Conservation (phyloP, 148 eudicot genomes). For the Persicaria maculosa region DNA sequence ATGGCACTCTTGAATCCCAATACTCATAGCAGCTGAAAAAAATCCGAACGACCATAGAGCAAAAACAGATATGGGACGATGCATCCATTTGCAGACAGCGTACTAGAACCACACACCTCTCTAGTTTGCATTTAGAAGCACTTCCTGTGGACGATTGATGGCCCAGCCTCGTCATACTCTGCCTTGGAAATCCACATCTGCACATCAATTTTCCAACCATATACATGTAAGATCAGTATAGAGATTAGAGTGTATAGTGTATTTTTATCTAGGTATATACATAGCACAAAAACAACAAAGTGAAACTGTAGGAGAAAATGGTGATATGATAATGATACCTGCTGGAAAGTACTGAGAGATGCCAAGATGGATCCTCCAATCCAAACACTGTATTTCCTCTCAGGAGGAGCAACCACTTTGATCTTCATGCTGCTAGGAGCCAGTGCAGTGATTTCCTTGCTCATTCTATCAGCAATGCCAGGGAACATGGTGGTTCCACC, state of each 20-base stretch:
- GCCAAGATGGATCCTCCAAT: conserved; percentile 15
- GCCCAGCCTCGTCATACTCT: conserved; percentile 55
- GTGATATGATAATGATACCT: conserved; percentile 4
- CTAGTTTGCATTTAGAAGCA: conserved; percentile 31
- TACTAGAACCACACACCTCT: not conserved
- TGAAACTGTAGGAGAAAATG: not conserved
- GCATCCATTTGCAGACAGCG: no score
- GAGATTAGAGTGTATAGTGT: not conserved
- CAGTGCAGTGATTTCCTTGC: conserved; percentile 13
- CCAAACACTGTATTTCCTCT: conserved; percentile 15
- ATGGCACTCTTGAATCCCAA: not conserved
- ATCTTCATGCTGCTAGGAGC: conserved; percentile 11
- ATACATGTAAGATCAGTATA: not conserved
- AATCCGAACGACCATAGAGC: not conserved
- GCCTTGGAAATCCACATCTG: conserved; percentile 73
- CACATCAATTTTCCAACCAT: conserved; percentile 9
- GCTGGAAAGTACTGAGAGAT: conserved; percentile 14
- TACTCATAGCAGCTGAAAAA: not conserved
- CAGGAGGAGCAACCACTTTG: conserved; percentile 14
- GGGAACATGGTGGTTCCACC: conserved; percentile 14
- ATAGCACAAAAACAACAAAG: not conserved
- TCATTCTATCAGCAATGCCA: conserved; percentile 12
- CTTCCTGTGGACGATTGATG: conserved; percentile 58
- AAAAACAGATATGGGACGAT: not conserved
- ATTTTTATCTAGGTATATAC: not conserved